Base-by-base conservation (phyloP, 1,284 basidiomycete genomes). In the Calocybe gambosa region DNA sequence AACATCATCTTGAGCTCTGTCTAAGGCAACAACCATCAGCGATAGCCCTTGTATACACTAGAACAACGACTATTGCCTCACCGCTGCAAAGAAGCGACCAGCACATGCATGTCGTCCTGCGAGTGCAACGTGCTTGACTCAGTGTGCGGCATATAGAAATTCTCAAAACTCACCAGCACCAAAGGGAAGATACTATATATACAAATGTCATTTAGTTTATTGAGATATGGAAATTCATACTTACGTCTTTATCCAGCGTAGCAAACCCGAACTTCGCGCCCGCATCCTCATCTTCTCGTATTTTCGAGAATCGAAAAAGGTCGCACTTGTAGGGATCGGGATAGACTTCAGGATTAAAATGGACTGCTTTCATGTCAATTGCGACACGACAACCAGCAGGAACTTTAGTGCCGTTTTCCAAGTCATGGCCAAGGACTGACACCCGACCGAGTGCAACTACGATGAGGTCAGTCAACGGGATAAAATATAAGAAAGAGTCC, bases 301-400 rank as follows among this genome's bases (percentile, higher is more conserved):
- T 53, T 25, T 69, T 65, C 7, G 68, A 60, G 55, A 76, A 79
- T 15, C 74, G 67, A 52, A 74, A 74, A 0, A 70, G 59, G 49
- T 74, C 64, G 54, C 74, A 77, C 10, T 54, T 59, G 15, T 60
- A 45, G 5, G 73, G 63, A 35, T 71, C 59, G 12, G 62, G 55
- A 53, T 76, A 77, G 29, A 65, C 55, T 19, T 63, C 54, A 25
- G 68, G 63, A 53, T 77, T 67, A 47, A 51, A 58, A 55, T 76
- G 74, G 19, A 69, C 62, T 1, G 66, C 62, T n/a, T 58, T 58
- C 46, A 71, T 59, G 38, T 74, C 69, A 2, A 69, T 64, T 2
- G 66, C 63, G 39, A 76, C 57, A 42, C 68, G 59, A 38, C 67
- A 67, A 5, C 72, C 73, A 9, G 64, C 58, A 2, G 75, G 74